Conservation (phyloP, 768 basidiomycete genomes). For the Phylloporus rhodoxanthus region DNA sequence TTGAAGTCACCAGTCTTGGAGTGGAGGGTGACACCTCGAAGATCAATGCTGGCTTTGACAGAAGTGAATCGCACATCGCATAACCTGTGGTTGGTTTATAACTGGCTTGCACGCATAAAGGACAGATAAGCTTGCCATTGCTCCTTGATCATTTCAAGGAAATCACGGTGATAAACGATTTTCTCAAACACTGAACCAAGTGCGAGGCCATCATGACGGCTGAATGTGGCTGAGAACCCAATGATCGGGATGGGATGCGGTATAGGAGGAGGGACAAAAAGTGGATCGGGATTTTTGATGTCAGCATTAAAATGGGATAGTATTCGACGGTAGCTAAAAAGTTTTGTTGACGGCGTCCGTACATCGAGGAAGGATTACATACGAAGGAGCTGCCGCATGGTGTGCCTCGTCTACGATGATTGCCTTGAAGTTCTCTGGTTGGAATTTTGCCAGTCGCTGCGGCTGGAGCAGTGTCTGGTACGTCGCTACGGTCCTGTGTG, state of each 20-base stretch:
- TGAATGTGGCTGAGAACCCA: constrained; percentile 94
- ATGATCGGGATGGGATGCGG: constrained; percentile 68
- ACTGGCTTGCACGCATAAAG: neutral
- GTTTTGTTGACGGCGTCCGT: constrained; percentile 2
- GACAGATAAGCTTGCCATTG: constrained; percentile 53
- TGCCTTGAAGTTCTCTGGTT: constrained; percentile 59
- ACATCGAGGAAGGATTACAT: constrained; percentile 4
- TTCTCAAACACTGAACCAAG: constrained; percentile 83
- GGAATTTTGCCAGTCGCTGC: constrained; percentile 68
- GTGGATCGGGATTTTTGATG: constrained; percentile 50
- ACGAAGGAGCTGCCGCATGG: constrained; percentile 91
- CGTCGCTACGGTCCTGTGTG: constrained; percentile 72
- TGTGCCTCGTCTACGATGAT: constrained; percentile 92
- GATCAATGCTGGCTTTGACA: constrained; percentile 67
- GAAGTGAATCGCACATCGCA: constrained; percentile 83
- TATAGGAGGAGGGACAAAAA: constrained; percentile 33
- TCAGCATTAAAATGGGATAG: constrained; percentile 74
- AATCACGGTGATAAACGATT: constrained; percentile 90
- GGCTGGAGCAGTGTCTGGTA: constrained; percentile 75
- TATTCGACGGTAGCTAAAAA: constrained; percentile 66
- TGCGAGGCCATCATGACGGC: constrained; percentile 84
- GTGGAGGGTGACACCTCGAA: constrained; percentile 63
- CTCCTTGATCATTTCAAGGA: constrained; percentile 88
- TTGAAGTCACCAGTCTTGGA: constrained; percentile 75
- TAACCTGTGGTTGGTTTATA: constrained; percentile 46